Percentiles rank a stretch among this genome's conserved stretches.
Conservation (phyloP, 768 basidiomycete genomes). For the Suillus tomentosus region DNA sequence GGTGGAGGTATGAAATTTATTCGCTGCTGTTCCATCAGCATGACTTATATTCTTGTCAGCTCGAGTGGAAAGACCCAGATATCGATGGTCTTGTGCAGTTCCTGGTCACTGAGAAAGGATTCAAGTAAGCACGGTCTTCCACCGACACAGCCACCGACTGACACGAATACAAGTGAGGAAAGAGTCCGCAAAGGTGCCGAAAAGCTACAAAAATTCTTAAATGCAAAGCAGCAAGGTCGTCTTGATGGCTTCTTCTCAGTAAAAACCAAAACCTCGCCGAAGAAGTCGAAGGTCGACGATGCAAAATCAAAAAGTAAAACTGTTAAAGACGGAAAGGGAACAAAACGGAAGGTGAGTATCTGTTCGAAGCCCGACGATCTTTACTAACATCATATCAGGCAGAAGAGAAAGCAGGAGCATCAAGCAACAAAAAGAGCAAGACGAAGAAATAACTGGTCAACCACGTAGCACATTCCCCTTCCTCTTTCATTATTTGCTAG, state of each 20-base stretch:
- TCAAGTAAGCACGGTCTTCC: conserved; percentile 66
- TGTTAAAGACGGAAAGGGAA: conserved; percentile 35
- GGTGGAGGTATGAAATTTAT: conserved; percentile 60
- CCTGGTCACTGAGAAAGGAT: conserved; percentile 92
- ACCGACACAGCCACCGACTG: background rate
- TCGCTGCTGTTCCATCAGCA: background rate
- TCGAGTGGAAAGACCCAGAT: conserved; percentile 94
- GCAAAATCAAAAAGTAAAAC: conserved; percentile 42
- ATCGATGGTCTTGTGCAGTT: conserved; percentile 93
- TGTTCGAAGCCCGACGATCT: conserved; percentile 18
- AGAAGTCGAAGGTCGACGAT: conserved; percentile 38
- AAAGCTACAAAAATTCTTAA: conserved; percentile 84
- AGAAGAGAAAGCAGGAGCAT: conserved; percentile 36
- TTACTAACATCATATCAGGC: conserved; percentile 27
- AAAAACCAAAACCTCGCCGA: conserved; percentile 58
- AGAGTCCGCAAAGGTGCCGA: conserved; percentile 94
- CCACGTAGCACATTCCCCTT: background rate
- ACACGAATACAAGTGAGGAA: conserved; percentile 73
- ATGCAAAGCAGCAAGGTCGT: conserved; percentile 93
- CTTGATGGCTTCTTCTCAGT: conserved; percentile 94
- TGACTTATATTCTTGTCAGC: conserved; percentile 41
- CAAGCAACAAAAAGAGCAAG: conserved; percentile 43
- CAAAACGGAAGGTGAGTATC: conserved; percentile 55
- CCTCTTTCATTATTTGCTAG: background rate
- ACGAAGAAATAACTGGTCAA: conserved; percentile 35